Conservation (phyloP, 2,329 filamentous ascomycete genomes). For the Nemania sp. region DNA sequence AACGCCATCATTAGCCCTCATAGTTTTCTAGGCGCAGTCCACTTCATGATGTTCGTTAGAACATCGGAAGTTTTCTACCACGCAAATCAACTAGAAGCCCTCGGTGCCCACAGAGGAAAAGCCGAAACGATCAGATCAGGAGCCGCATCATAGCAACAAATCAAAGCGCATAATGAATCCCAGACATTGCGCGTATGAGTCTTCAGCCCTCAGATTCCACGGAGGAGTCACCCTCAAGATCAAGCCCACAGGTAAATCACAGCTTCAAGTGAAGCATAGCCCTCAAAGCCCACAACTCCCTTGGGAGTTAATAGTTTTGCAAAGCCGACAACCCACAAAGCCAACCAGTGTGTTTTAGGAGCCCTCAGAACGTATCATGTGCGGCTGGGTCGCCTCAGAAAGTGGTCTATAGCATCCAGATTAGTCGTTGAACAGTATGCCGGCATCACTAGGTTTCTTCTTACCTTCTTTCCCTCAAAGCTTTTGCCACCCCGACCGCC, state of each 20-base stretch:
- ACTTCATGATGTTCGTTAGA: conserved; percentile 35
- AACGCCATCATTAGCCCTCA: conserved; percentile 42
- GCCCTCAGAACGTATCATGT: conserved; percentile 49
- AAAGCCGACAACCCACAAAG: conserved; percentile 62
- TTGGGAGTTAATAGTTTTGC: conserved; percentile 45
- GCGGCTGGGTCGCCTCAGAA: conserved; percentile 47
- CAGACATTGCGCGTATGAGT: too few species aligned
- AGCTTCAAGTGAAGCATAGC: conserved; percentile 49
- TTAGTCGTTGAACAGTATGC: conserved; percentile 1
- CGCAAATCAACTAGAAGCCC: conserved; percentile 38
- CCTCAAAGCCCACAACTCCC: conserved; percentile 57
- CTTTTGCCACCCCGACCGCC: conserved; percentile 56
- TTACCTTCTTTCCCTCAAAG: conserved; percentile 74
- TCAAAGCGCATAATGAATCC: conserved; percentile 26
- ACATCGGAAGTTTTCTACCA: conserved; percentile 41
- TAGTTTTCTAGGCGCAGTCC: conserved; percentile 40
- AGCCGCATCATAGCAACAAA: conserved; percentile 11
- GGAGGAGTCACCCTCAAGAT: conserved; percentile 41
- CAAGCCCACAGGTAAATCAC: conserved; percentile 61
- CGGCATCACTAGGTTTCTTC: background rate
- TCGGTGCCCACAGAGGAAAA: conserved; percentile 42
- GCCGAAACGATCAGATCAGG: conserved; percentile 32
- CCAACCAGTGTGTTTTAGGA: conserved; percentile 51
- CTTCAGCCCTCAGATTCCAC: conserved; percentile 39
- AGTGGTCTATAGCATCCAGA: conserved; percentile 47